Percentiles rank a stretch among this genome's conserved stretches.
These are phyloP conservation scores for Globisporangium echinulatum DNA, from an alignment of 352 stramenopile genomes.

Conservation along the genomic window DNA sequence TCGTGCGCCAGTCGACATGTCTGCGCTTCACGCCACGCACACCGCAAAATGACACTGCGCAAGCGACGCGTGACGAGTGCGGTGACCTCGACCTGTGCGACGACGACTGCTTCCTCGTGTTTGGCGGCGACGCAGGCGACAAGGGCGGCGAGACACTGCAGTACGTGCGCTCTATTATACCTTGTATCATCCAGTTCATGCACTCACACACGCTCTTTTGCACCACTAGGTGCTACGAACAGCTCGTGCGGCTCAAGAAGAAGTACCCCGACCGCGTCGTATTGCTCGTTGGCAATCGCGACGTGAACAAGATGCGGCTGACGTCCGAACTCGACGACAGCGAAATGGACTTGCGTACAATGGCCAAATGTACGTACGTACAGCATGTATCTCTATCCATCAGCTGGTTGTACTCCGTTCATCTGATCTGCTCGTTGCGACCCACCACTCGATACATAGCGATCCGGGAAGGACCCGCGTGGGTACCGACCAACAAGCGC, in stretches of 20 bases:
- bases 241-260: constrained; percentile 85
- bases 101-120: constrained; percentile 83
- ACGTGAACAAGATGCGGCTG: constrained; percentile 92
- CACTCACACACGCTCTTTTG: background rate
- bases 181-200: background rate
- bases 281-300: constrained; percentile 90
- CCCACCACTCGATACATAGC: constrained; percentile 23
- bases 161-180: constrained; percentile 15
- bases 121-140: constrained; percentile 87
- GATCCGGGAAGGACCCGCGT: constrained; percentile 57
- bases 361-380: constrained; percentile 39
- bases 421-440: too few relatives aligned
- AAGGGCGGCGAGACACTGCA: constrained; percentile 87
- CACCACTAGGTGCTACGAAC: constrained; percentile 50
- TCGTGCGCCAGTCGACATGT: constrained; percentile 54
- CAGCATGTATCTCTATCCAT: too few relatives aligned
- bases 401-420: too few relatives aligned
- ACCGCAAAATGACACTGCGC: background rate
- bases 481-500: constrained; percentile 52
- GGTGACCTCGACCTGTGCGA: constrained; percentile 36
- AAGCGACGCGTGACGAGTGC: constrained; percentile 6
- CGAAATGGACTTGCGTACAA: constrained; percentile 58
- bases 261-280: constrained; percentile 84
- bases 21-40: constrained; percentile 26
- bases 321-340: constrained; percentile 71